Percentiles rank a stretch among this genome's conserved stretches.
These are phyloP conservation scores for Apiospora saccharicola DNA, from an alignment of 2,329 filamentous ascomycete species.

Conservation along the genomic window DNA sequence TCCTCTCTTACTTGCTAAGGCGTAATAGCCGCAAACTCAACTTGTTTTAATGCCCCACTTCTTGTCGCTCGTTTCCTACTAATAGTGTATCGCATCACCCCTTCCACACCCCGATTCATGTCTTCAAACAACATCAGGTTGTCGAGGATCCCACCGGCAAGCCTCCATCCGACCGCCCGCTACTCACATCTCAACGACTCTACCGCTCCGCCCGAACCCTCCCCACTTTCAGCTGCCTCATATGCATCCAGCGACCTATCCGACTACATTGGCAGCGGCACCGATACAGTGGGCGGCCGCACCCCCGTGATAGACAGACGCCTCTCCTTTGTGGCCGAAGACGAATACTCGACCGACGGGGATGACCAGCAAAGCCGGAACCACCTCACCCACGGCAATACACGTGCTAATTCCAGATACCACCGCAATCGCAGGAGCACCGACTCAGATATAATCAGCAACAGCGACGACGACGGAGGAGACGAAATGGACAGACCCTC, in stretches of 20 bases:
- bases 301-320: constrained; percentile 35
- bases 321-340: constrained; percentile 34
- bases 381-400: neutral
- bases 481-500: constrained; percentile 48
- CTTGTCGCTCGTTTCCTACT: constrained; percentile 21
- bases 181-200: constrained; percentile 28
- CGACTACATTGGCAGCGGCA: constrained; percentile 39
- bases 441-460: constrained; percentile 33
- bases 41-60: constrained; percentile 9
- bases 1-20: neutral
- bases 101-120: constrained; percentile 31
- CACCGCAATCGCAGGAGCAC: constrained; percentile 15
- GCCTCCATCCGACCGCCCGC: constrained; percentile 32
- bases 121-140: constrained; percentile 38
- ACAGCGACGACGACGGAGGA: constrained; percentile 42
- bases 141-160: constrained; percentile 36
- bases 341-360: constrained; percentile 33
- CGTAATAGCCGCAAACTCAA: neutral
- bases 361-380: constrained; percentile 1
- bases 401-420: constrained; percentile 18
- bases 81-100: constrained; percentile 6
- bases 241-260: constrained; percentile 37
- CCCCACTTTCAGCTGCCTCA: constrained; percentile 36
- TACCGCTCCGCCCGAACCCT: constrained; percentile 30
- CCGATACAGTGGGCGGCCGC: constrained; percentile 37